phyloP scores from a whole-genome alignment of 2,329 filamentous ascomycete species.

The Plenodomus biglobosus region DNA sequence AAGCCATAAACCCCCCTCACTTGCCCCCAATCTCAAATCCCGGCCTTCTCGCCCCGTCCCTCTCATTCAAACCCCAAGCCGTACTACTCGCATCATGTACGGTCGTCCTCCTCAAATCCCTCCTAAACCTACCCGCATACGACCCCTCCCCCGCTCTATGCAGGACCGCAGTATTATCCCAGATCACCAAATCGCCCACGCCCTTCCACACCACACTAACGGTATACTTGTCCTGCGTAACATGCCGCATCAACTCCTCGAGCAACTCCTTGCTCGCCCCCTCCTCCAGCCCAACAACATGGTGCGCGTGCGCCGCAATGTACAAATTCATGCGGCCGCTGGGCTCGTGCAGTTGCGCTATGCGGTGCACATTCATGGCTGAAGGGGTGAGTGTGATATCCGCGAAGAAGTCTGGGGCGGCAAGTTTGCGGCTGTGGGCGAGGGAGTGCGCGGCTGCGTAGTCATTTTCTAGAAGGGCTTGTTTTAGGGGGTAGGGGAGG shows the following conservation, averaged over 20 bases:
- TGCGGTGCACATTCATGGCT: conserved; percentile 50
- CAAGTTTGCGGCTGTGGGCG: conserved; percentile 53
- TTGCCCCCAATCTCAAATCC: no score
- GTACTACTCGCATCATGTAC: no score
- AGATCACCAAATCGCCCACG: no score
- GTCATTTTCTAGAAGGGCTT: conserved; percentile 21
- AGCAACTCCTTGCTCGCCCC: conserved; percentile 44
- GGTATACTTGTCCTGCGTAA: conserved; percentile 52
- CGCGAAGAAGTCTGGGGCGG: conserved; percentile 51
- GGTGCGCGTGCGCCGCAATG: conserved; percentile 54
- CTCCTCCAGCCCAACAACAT: conserved; percentile 38
- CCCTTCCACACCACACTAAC: conserved; percentile 52
- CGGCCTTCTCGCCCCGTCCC: no score
- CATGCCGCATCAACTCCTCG: conserved; percentile 51
- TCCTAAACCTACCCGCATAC: no score
- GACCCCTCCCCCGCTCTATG: no score
- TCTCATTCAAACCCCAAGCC: no score
- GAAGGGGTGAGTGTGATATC: conserved; percentile 48
- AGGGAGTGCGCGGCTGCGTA: conserved; percentile 43
- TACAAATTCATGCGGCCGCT: conserved; percentile 57
- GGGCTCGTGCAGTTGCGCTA: conserved; percentile 56
- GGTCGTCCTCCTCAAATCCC: no score
- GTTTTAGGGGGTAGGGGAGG: conserved; percentile 26
- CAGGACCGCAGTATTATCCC: no score
- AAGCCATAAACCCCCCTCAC: no score